These are phyloP conservation scores for Neurospora sp. DNA, from an alignment of 495 filamentous ascomycete species.

Conservation along the genomic window DNA sequence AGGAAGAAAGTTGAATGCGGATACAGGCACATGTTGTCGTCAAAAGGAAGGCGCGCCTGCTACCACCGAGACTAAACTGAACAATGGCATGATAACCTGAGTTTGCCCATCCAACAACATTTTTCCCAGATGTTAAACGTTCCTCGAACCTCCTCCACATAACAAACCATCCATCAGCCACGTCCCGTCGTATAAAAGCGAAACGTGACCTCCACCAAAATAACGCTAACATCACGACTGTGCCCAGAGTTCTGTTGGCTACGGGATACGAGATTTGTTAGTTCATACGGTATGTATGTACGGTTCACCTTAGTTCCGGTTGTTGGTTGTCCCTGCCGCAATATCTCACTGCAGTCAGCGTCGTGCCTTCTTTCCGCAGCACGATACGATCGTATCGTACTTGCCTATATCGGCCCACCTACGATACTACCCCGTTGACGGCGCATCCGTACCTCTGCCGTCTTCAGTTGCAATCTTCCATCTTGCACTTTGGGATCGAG, in stretches of 20 bases:
- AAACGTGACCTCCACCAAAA: background rate
- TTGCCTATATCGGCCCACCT: background rate
- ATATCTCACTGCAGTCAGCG: background rate
- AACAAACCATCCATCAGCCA: background rate
- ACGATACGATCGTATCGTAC: background rate
- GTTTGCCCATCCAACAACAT: background rate
- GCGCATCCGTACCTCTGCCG: background rate
- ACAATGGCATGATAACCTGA: background rate
- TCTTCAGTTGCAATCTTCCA: background rate
- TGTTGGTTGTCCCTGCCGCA: background rate
- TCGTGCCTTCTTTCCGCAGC: background rate
- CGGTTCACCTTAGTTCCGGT: background rate
- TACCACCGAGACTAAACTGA: too few relatives aligned
- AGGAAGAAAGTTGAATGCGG: background rate
- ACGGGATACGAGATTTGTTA: background rate
- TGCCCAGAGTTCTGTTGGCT: background rate
- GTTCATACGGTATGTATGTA: background rate
- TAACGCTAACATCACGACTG: background rate
- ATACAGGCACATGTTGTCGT: background rate
- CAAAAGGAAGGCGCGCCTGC: background rate
- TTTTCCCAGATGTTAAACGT: background rate
- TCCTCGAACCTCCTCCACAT: background rate
- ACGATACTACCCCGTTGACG: background rate
- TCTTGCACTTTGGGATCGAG: background rate
- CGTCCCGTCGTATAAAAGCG: background rate